Evolutionary conservation across 495 filamentous ascomycete genomes (phyloP).

Genomic region (Xylaria bambusicola): DNA sequence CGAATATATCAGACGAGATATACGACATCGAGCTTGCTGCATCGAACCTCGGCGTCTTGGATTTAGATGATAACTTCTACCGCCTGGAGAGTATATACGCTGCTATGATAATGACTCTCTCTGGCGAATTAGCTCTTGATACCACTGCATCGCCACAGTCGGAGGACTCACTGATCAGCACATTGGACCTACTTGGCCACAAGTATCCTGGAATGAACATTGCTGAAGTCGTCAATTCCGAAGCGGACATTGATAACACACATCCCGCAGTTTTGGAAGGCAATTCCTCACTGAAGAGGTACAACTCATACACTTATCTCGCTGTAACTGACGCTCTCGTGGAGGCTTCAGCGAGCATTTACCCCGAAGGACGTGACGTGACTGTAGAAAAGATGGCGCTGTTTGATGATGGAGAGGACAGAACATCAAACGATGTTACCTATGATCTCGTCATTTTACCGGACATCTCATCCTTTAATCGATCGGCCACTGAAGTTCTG

Average conservation of each 20-base stretch:
- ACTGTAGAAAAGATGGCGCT: neutral
- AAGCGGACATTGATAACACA: neutral
- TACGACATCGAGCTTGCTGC: neutral
- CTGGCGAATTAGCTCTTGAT: neutral
- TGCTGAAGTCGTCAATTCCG: neutral
- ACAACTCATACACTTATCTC: neutral
- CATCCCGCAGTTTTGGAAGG: neutral
- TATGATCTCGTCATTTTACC: constrained; percentile 1
- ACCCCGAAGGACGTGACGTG: neutral
- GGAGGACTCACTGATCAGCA: neutral
- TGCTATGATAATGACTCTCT: neutral
- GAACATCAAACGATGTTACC: neutral
- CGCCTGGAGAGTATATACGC: neutral
- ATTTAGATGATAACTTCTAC: neutral
- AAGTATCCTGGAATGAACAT: constrained; percentile 3
- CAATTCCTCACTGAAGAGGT: neutral
- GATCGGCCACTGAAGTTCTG: neutral
- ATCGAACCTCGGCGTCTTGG: neutral
- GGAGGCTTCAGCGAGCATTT: neutral
- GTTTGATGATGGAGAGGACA: neutral
- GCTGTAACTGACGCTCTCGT: neutral
- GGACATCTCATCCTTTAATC: neutral
- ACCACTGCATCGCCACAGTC: neutral
- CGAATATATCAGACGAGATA: neutral
- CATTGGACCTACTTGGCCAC: neutral